Percentiles rank a stretch among this genome's conserved stretches.
Conservation (phyloP, 352 stramenopile genomes). For the Globisporangium splendens region DNA sequence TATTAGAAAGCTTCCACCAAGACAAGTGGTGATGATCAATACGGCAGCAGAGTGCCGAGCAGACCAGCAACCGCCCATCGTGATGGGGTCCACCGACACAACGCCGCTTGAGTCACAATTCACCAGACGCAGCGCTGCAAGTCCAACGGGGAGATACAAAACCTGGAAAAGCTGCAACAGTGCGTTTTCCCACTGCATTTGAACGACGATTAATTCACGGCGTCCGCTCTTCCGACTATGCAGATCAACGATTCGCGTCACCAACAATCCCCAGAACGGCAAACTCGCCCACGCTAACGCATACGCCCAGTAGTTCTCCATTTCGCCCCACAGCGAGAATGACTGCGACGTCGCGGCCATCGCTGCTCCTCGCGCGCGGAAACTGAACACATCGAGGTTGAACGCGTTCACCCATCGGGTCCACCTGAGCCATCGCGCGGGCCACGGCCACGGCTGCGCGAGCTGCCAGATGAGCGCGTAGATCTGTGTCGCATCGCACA, state of each 20-base stretch:
- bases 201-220: slow-evolving; percentile 23
- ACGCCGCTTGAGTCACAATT: slow-evolving; percentile 41
- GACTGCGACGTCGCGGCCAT: slow-evolving; percentile 52
- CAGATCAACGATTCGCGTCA: slow-evolving; percentile 3
- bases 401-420: slow-evolving; percentile 55
- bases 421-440: slow-evolving; percentile 40
- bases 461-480: slow-evolving; percentile 75
- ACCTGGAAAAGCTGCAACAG: slow-evolving; percentile 44
- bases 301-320: slow-evolving; percentile 62
- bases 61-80: slow-evolving; percentile 23
- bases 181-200: slow-evolving; percentile 35
- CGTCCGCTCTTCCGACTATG: slow-evolving; percentile 19
- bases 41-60: slow-evolving; percentile 27
- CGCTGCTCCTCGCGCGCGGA: slow-evolving; percentile 40
- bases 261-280: slow-evolving; percentile 15
- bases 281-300: slow-evolving; percentile 34
- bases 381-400: slow-evolving; percentile 53
- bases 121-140: slow-evolving; percentile 53
- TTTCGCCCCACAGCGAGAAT: slow-evolving; percentile 61
- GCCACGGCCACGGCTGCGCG: slow-evolving; percentile 76
- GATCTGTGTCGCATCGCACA: slow-evolving; percentile 47
- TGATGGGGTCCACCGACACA: slow-evolving; percentile 45
- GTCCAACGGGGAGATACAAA: slow-evolving; percentile 55
- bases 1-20: slow-evolving; percentile 46
- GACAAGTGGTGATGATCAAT: slow-evolving; percentile 21